These are phyloP conservation scores for Fraxinus xanthoxyloides DNA, from an alignment of 305 asterid species.

Conservation along the genomic window DNA sequence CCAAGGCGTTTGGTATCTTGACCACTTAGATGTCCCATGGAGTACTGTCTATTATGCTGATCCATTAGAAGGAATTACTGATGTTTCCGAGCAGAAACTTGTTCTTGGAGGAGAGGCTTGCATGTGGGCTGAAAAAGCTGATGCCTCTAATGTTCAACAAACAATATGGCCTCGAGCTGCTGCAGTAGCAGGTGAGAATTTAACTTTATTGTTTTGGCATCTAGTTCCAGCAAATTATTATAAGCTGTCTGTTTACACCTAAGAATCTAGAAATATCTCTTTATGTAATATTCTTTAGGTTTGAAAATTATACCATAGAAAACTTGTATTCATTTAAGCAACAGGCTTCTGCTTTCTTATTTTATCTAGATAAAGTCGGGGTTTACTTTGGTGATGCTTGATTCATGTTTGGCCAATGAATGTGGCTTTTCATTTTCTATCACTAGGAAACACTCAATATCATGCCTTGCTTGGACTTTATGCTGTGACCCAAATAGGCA, in stretches of 20 bases:
- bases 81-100: slow-evolving; percentile 61
- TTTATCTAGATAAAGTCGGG: neutral
- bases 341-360: neutral
- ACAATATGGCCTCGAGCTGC: slow-evolving; percentile 99
- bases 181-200: slow-evolving; percentile 84
- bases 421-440: neutral
- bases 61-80: slow-evolving; percentile 69
- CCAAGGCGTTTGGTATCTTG: slow-evolving; percentile 94
- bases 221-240: neutral
- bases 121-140: slow-evolving; percentile 91
- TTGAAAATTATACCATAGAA: neutral
- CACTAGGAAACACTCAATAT: neutral
- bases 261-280: neutral
- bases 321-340: neutral
- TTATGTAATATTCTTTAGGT: neutral
- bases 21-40: slow-evolving; percentile 94
- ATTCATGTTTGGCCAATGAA: neutral
- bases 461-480: neutral
- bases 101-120: slow-evolving; percentile 96
- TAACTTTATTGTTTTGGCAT: neutral
- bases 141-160: slow-evolving; percentile 80
- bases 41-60: slow-evolving; percentile 61
- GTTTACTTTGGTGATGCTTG: neutral
- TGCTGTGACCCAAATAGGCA: neutral
- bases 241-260: neutral